Percentiles rank a stretch among this genome's conserved stretches.
Evolutionary conservation across 78 protist genomes (phyloP).

Genomic region (Tieghemostelium lacteum): DNA sequence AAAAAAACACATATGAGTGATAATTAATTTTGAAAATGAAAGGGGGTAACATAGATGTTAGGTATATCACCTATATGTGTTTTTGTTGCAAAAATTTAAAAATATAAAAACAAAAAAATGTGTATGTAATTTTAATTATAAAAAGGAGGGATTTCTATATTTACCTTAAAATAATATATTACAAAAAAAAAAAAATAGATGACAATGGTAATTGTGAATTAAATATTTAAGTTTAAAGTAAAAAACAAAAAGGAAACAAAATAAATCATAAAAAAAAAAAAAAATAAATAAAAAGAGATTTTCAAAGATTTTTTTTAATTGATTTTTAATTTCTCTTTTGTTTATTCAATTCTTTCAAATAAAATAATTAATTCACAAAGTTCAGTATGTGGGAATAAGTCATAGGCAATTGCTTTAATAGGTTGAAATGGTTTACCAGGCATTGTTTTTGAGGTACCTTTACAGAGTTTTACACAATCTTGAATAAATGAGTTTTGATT

Average conservation of each 20-base stretch:
- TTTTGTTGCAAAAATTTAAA: too few species aligned
- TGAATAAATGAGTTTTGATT: constrained; percentile 69
- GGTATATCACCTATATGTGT: too few species aligned
- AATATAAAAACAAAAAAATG: too few species aligned
- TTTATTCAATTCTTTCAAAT: constrained; percentile 67
- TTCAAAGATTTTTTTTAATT: too few species aligned
- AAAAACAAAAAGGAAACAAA: not conserved
- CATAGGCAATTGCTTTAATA: constrained; percentile 74
- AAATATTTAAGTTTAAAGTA: not conserved
- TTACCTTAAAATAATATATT: too few species aligned
- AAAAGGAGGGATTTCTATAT: too few species aligned
- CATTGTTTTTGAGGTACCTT: constrained; percentile 39
- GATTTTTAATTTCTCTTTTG: not conserved
- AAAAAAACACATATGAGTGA: too few species aligned
- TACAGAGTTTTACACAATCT: constrained; percentile 80
- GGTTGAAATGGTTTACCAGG: constrained; percentile 85
- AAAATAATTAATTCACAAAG: constrained; percentile 85
- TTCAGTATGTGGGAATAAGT: constrained; percentile 94
- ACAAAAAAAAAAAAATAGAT: too few species aligned
- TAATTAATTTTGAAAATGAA: too few species aligned
- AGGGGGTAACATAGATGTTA: too few species aligned
- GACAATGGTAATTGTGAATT: too few species aligned
- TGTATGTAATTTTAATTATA: too few species aligned
- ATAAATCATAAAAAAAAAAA: not conserved
- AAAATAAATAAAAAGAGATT: not conserved